Evolutionary conservation across 768 basidiomycete species (phyloP), one percentile per base, ranked within the genome.

Genomic region (Pholiota molesta): DNA sequence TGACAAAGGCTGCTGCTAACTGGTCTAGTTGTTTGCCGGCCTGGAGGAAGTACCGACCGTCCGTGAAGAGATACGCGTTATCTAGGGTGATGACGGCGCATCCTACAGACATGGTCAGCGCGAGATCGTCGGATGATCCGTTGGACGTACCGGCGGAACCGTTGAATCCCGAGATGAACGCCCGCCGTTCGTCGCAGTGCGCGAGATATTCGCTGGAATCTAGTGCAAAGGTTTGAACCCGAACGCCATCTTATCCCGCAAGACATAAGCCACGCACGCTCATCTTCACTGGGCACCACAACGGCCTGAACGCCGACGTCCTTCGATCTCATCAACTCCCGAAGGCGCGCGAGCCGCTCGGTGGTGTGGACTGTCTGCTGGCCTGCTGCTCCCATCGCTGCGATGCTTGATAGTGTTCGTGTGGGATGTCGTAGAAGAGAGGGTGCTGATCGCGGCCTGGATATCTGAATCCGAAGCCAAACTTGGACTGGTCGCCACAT

Each of bases 11-110:
- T 16, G 52, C 29, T 55, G 67, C 86, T 72, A 66, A 92, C 94
- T 82, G 63, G 73, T 96, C 94, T 65, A 99, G 78, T 75, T 99
- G 94, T 64, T 95, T 85, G 62, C 83, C 86, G 0, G 97, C 97
- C 75, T 99, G 97, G 33, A 98, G 77, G 70, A 92, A 97, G 71
- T 99, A 99, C 47, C 97, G 79, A 3, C 97, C 97, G 78, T 99
- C 97, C 2, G 97, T 99, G 77, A 97, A 99, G 53, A 97, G 80
- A 63, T 81, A 87, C 0, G 95, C 96, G 4, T 86, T 78, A 29
- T 88, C 78, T 51, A 76, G 70, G 0, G 92, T 92, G 23, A 97
- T 79, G 47, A 96, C 72, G 2, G 94, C 95, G 62, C 86, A 90
- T 49, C 93, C 92, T 89, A n/a, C 14, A 65, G 21, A 31, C 4